A percentile compares a stretch with the other conserved stretches of the same genome.
Evolutionary conservation across 164 flowering plant species (phyloP).

Genomic region (Vitis riparia): DNA sequence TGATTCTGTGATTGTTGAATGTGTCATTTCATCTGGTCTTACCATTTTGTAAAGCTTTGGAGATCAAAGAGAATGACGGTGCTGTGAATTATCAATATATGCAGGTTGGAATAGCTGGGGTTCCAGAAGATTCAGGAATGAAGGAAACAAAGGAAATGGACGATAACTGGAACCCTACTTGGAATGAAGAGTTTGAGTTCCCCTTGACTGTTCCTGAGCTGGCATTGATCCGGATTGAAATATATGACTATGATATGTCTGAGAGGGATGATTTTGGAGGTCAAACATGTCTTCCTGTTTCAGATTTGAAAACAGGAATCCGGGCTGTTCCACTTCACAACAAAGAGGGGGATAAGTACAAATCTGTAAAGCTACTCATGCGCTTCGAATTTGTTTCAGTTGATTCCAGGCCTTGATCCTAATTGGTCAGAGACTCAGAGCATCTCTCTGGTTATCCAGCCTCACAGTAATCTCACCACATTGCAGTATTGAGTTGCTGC

Average conservation of each 20-base stretch:
- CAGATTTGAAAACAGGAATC: slow-evolving; percentile 50
- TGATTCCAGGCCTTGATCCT: too few relatives aligned
- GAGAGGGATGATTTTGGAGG: slow-evolving; percentile 57
- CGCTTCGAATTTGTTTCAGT: slow-evolving; percentile 31
- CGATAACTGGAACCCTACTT: slow-evolving; percentile 48
- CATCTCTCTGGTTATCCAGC: not conserved
- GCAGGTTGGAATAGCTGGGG: slow-evolving; percentile 59
- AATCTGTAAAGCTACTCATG: slow-evolving; percentile 47
- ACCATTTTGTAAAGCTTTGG: not conserved
- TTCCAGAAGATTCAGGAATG: slow-evolving; percentile 38
- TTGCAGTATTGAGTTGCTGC: too few relatives aligned
- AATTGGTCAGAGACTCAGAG: too few relatives aligned
- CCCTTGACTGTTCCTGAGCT: slow-evolving; percentile 51
- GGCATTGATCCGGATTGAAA: slow-evolving; percentile 51
- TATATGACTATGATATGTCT: slow-evolving; percentile 45
- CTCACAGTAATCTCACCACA: not conserved
- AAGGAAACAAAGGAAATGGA: slow-evolving; percentile 34
- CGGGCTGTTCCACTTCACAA: slow-evolving; percentile 46
- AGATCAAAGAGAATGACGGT: too few relatives aligned
- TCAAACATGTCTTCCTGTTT: slow-evolving; percentile 49
- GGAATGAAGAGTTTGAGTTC: slow-evolving; percentile 49
- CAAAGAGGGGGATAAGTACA: slow-evolving; percentile 35
- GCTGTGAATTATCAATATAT: not conserved
- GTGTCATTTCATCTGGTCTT: not conserved
- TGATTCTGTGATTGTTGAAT: not conserved